These are phyloP conservation scores for Linnemannia schmuckeri DNA, from an alignment of 192 early-diverging fungal genomes.

Conservation along the genomic window DNA sequence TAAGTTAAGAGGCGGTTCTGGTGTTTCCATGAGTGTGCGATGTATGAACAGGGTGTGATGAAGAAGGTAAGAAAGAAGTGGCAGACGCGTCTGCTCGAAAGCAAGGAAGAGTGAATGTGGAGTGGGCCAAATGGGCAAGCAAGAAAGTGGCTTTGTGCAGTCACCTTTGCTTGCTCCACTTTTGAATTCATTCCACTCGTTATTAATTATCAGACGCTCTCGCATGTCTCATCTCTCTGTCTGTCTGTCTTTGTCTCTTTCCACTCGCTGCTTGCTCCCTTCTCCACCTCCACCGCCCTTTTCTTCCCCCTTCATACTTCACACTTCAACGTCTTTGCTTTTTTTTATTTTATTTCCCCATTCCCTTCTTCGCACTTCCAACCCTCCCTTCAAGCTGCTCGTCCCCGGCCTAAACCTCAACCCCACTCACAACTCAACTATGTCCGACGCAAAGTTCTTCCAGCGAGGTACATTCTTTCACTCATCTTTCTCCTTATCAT, in stretches of 20 bases:
- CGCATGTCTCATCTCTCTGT: not conserved
- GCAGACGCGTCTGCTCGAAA: not conserved
- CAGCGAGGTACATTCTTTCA: constrained; percentile 62
- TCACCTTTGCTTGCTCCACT: not conserved
- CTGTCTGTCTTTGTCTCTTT: not conserved
- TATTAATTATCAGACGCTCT: not conserved
- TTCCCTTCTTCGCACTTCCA: not conserved
- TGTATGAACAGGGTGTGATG: not conserved
- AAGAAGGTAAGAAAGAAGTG: not conserved
- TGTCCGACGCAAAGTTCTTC: constrained; percentile 72
- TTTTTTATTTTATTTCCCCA: not conserved
- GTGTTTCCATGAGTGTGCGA: constrained; percentile 5
- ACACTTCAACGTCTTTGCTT: not conserved
- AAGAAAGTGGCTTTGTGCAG: constrained; percentile 1
- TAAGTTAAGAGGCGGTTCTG: constrained; percentile 8
- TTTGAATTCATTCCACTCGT: no score
- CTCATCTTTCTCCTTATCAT: not conserved
- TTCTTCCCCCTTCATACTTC: not conserved
- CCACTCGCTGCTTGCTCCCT: not conserved
- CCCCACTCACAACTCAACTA: constrained; percentile 20
- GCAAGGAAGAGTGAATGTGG: not conserved
- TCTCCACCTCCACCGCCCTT: not conserved
- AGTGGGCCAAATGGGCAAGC: not conserved
- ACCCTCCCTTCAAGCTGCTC: not conserved
- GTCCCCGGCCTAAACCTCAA: not conserved